Base-by-base conservation (phyloP, 495 filamentous ascomycete genomes). In the Trichoderma erinaceum region DNA sequence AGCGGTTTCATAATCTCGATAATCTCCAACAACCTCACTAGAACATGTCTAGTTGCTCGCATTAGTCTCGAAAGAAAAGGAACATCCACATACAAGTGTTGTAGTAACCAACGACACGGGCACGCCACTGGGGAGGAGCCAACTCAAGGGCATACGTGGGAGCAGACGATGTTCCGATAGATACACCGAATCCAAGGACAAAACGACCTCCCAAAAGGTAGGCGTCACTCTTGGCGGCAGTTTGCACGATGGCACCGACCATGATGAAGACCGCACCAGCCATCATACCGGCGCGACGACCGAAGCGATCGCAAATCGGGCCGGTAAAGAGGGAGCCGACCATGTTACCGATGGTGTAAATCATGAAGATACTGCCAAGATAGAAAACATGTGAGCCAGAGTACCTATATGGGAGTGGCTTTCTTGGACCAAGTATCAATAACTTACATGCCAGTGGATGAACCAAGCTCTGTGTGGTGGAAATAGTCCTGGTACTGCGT, bases 261-360 rank as follows among this genome's bases (percentile, higher is more conserved):
- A 86, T 81, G 86, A 90, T 89, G 73, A 90, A 85, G 5, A 81
- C 69, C 63, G 86, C 87, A 50, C 88, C 88, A 66, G 86, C 76
- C 64, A 85, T 76, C 66, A 90, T 86, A 65, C 86, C 85, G 68
- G 81, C 48, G 68, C 87, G 85, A 58, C 88, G 86, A 67, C 88
- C 88, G 63, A 84, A 75, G 43, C 21, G 25, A 65, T 79, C 78
- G 56, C 73, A 41, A 56, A 71, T 67, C 21, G 69, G 69, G 18
- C 80, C 83, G 29, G 78, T 76, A 52, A 81, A 75, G 61, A 83
- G 82, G 5, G 78, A 78, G 23, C 80, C 85, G 18, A 81, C 75
- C 35, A 83, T 76, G 69, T 81, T 78, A 5, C 81, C 81, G 32
- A 82, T 75, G 64, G 77, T 78, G 67, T 82, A 82, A 38, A 82